Evolutionary conservation across 2,329 filamentous ascomycete species (phyloP).

Genomic region (Curvularia spicifera): DNA sequence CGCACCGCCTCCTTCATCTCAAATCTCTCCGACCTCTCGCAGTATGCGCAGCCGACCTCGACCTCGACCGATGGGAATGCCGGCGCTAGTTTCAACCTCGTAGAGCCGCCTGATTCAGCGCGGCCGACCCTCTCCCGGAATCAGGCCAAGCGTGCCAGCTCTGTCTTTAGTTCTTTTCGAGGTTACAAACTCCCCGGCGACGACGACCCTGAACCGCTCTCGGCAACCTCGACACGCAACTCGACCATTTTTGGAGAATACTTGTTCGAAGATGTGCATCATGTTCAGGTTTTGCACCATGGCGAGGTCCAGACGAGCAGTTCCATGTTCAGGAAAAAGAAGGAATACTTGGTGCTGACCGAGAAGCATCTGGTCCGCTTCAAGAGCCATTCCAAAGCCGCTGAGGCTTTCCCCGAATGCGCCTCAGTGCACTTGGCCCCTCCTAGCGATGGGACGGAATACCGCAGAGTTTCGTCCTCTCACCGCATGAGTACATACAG

Average conservation of each 20-base stretch:
- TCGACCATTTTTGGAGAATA: slow-evolving; percentile 49
- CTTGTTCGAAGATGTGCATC: slow-evolving; percentile 47
- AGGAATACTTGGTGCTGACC: slow-evolving; percentile 74
- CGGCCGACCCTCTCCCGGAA: slow-evolving; percentile 30
- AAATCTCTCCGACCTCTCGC: slow-evolving; percentile 38
- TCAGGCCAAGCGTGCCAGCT: slow-evolving; percentile 46
- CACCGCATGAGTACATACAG: slow-evolving; percentile 55
- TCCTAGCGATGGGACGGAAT: slow-evolving; percentile 21
- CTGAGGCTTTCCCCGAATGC: slow-evolving; percentile 64
- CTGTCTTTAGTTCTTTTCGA: slow-evolving; percentile 65
- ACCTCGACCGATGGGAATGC: slow-evolving; percentile 23
- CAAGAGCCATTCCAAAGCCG: slow-evolving; percentile 70
- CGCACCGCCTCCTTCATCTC: slow-evolving; percentile 47
- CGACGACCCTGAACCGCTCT: slow-evolving; percentile 56
- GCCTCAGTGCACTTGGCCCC: slow-evolving; percentile 5
- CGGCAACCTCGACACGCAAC: slow-evolving; percentile 58
- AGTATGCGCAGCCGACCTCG: slow-evolving; percentile 26
- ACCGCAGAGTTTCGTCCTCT: slow-evolving; percentile 37
- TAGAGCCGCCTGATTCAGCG: slow-evolving; percentile 22
- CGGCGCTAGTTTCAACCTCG: slow-evolving; percentile 9
- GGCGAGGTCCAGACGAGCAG: slow-evolving; percentile 74
- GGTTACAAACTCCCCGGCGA: slow-evolving; percentile 60
- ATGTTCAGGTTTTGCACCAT: slow-evolving; percentile 64
- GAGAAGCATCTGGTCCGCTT: slow-evolving; percentile 72
- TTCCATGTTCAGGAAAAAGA: slow-evolving; percentile 74